Conservation (phyloP, 805 yeast species). For the Wickerhamiella brachini region DNA sequence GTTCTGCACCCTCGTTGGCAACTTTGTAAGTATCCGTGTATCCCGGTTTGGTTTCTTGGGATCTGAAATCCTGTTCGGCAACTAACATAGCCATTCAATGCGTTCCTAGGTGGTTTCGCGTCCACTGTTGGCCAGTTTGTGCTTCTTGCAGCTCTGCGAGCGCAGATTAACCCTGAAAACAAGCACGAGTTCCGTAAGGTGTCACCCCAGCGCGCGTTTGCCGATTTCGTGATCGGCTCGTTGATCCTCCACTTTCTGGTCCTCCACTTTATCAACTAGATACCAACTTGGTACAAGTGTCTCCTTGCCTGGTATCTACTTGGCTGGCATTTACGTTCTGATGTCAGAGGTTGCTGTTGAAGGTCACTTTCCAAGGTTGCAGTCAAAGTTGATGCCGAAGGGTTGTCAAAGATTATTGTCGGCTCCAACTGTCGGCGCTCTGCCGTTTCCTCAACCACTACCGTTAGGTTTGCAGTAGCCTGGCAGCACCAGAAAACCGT, state of each 20-base stretch:
- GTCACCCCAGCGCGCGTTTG: constrained; percentile 55
- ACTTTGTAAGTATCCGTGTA: constrained; percentile 39
- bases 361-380: not conserved
- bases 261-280: constrained; percentile 74
- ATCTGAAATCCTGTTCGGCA: too few relatives aligned
- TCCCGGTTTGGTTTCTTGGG: too few relatives aligned
- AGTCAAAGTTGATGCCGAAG: too few relatives aligned
- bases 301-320: too few relatives aligned
- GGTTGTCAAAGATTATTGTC: too few relatives aligned
- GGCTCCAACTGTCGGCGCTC: too few relatives aligned
- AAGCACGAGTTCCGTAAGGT: constrained; percentile 29
- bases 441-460: too few relatives aligned
- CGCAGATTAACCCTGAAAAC: constrained; percentile 43
- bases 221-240: constrained; percentile 79
- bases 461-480: too few relatives aligned
- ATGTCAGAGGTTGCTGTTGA: too few relatives aligned
- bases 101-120: constrained; percentile 84
- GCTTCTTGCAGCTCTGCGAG: constrained; percentile 51
- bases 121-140: constrained; percentile 94
- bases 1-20: constrained; percentile 66
- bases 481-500: too few relatives aligned
- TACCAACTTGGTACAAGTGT: too few relatives aligned
- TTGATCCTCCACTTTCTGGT: constrained; percentile 78
- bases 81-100: constrained; percentile 65
- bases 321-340: too few relatives aligned